A percentile compares a stretch with the other conserved stretches of the same genome.
phyloP scores from a whole-genome alignment of 2,329 filamentous ascomycete genomes.

The Aureobasidium sp. region DNA sequence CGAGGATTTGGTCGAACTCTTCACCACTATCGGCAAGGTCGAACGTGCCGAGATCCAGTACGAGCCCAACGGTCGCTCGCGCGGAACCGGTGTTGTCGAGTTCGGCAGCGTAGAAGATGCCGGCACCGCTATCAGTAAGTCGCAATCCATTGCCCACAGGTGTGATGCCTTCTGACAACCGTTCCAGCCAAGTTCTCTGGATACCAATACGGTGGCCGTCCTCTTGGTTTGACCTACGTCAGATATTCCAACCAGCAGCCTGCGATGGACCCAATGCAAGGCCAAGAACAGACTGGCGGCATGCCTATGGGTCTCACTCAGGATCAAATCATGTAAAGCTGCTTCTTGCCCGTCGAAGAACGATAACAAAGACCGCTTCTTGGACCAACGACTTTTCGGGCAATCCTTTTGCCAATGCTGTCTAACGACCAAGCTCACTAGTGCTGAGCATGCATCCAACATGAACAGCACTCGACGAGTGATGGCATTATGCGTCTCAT shows the following conservation, averaged over 20 bases:
- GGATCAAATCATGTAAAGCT: slow-evolving; percentile 83
- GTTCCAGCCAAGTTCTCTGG: slow-evolving; percentile 78
- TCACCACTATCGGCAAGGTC: slow-evolving; percentile 95
- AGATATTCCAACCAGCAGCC: slow-evolving; percentile 69
- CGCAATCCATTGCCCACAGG: neutral
- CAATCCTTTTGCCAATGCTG: neutral
- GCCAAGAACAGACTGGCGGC: slow-evolving; percentile 53
- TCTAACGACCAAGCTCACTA: neutral
- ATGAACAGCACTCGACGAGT: neutral
- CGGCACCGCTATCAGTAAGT: slow-evolving; percentile 73
- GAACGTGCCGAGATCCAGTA: slow-evolving; percentile 99
- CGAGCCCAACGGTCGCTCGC: slow-evolving; percentile 88
- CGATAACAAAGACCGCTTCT: neutral
- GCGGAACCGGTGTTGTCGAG: slow-evolving; percentile 91
- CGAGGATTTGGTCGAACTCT: slow-evolving; percentile 90
- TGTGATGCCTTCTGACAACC: neutral
- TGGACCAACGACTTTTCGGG: neutral
- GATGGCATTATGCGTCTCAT: slow-evolving; percentile 16
- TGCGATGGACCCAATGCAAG: slow-evolving; percentile 64
- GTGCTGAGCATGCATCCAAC: neutral
- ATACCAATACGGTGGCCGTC: slow-evolving; percentile 93
- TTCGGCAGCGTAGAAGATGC: slow-evolving; percentile 78
- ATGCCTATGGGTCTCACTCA: slow-evolving; percentile 60
- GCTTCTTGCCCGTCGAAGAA: neutral
- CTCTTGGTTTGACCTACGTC: slow-evolving; percentile 85